Base-by-base conservation (phyloP, 768 basidiomycete species). In the Tephrocybe rancida region DNA sequence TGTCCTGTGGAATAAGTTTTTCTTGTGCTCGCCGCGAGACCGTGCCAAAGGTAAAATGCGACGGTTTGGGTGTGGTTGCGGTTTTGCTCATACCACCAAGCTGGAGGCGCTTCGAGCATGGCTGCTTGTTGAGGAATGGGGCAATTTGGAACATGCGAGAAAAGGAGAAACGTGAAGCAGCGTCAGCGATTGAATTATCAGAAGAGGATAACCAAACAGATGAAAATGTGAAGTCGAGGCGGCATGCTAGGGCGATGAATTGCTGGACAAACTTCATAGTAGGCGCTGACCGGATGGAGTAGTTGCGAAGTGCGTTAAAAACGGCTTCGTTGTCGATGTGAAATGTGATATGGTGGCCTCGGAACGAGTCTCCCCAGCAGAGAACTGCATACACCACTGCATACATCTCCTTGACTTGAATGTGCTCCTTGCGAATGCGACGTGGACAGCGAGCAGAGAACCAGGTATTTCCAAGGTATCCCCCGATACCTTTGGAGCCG, bases 381-480 rank as follows among this genome's bases (percentile, higher is more conserved):
- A 70, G 45, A 30, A 68, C 60, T 2, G 69, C 66, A 5, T 71
- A 65, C 1, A 71, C 54, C 2, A 73, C 62, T 0, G 71, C 70
- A 41, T 47, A 64, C 0, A 67, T 46, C 48, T 72, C 68, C 67
- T 45, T 71, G 68, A 70, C 67, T 45, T 71, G 68, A 13, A 74
- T 73, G 44, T 72, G 62, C 0, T 46, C 27, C 0, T 14, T 14
- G 11, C 61, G 61, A 35, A 56, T 64, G 22, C 62, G 66, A 0
- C 64, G 46, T 14, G 72, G 67, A 5, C 54, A 26, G 0, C 60
- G 52, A 0, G 60, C 39, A 1, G 67, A 59, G 54, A 70, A 73
- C 68, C 69, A 71, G 29, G 29, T 1, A 10, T 16, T 14, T 46
- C 14, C 57, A 37, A 55, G 59, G 48, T 61, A 24, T 8, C 72